These are phyloP conservation scores for Lodderomyces orthopsilosis DNA, from an alignment of 1,139 yeast genomes.

Conservation along the genomic window DNA sequence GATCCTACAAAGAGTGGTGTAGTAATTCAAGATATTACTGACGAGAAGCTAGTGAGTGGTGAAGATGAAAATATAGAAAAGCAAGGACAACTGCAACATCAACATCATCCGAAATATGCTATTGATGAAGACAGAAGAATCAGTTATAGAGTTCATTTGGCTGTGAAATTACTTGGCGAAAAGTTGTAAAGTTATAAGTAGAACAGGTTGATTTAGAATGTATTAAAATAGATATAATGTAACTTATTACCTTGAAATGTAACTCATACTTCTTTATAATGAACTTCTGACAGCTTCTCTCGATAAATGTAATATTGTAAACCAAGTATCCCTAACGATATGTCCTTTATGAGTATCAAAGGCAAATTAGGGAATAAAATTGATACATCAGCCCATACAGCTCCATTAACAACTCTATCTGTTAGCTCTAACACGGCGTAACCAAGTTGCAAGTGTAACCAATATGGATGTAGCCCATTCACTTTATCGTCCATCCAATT, in stretches of 20 bases:
- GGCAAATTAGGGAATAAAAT: conserved; percentile 25
- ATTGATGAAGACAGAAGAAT: conserved; percentile 58
- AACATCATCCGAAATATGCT: conserved; percentile 21
- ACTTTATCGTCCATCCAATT: conserved; percentile 24
- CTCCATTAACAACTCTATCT: not conserved
- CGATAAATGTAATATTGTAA: conserved; percentile 15
- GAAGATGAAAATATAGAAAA: conserved; percentile 14
- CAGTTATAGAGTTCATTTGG: conserved; percentile 58
- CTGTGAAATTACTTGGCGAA: conserved; percentile 63
- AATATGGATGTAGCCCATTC: conserved; percentile 17
- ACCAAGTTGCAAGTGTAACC: conserved; percentile 7
- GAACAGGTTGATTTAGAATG: not conserved
- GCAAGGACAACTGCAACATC: not conserved
- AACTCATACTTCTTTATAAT: conserved; percentile 5
- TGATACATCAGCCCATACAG: conserved; percentile 24
- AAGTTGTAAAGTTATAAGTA: conserved; percentile 42
- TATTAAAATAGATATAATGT: not conserved
- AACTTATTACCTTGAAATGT: too few relatives aligned
- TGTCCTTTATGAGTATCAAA: conserved; percentile 10
- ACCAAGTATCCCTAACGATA: conserved; percentile 10
- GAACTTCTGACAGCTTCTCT: conserved; percentile 5
- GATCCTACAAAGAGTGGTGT: conserved; percentile 9
- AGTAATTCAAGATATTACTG: conserved; percentile 9
- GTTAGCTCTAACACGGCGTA: not conserved
- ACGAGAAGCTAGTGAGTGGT: not conserved